A percentile compares a stretch with the other conserved stretches of the same genome.
Evolutionary conservation across 257 asterid species (phyloP).

Genomic region (Linaria vulgaris): DNA sequence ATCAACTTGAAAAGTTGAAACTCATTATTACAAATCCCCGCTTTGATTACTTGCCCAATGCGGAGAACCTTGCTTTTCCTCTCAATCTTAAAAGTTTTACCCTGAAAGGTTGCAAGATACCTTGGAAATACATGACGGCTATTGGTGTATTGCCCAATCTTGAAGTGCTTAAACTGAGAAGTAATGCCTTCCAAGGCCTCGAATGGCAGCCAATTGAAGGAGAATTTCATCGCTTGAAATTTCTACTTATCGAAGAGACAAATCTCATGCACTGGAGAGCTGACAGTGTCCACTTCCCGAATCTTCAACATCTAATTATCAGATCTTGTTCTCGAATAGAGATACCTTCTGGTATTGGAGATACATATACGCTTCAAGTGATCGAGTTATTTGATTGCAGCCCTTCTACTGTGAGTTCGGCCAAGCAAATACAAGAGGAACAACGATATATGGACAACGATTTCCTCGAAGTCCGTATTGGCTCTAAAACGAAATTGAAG

Average conservation of each 20-base stretch:
- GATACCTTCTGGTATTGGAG: slow-evolving; percentile 15
- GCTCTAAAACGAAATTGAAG: too few species aligned
- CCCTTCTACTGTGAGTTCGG: background rate
- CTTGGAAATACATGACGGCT: background rate
- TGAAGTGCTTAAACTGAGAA: slow-evolving; percentile 8
- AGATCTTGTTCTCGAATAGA: background rate
- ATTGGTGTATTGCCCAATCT: slow-evolving; percentile 11
- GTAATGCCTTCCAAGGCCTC: background rate
- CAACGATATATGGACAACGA: slow-evolving; percentile 7
- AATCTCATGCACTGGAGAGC: slow-evolving; percentile 5
- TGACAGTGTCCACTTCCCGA: slow-evolving; percentile 5
- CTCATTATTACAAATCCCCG: too few species aligned
- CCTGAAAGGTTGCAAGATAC: too few species aligned
- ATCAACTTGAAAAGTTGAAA: too few species aligned
- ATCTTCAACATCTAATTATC: slow-evolving; percentile 2
- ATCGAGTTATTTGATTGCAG: background rate
- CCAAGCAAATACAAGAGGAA: background rate
- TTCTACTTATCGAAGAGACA: background rate
- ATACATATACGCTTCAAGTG: background rate
- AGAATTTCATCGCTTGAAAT: background rate
- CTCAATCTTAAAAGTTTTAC: too few species aligned
- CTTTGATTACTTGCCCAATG: too few species aligned
- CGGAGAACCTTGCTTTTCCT: too few species aligned
- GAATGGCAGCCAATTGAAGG: slow-evolving; percentile 11
- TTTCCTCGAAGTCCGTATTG: background rate